Percentiles rank a stretch among this genome's conserved stretches.
Evolutionary conservation across 2,329 filamentous ascomycete genomes (phyloP).

Genomic region (Ophiostoma pallidulum): DNA sequence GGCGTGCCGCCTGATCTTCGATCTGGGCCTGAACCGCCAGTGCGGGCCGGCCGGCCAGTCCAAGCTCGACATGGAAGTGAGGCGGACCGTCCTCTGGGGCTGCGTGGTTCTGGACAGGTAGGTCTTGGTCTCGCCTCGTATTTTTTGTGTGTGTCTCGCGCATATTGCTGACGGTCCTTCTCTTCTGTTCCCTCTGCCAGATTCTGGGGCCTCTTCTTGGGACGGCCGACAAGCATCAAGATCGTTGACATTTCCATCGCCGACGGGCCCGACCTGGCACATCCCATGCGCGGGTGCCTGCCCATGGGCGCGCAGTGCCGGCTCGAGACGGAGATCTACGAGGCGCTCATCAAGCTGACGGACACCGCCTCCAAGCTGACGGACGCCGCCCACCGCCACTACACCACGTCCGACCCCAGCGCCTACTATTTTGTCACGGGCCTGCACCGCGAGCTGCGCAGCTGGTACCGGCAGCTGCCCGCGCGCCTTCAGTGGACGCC

Average conservation of each 20-base stretch:
- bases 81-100: constrained; percentile 15
- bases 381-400: constrained; percentile 8
- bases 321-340: constrained; percentile 14
- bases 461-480: constrained; percentile 11
- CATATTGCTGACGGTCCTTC: too few species aligned
- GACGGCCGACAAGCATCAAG: constrained; percentile 16
- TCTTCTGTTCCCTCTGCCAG: too few species aligned
- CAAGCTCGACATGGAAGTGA: constrained; percentile 13
- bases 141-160: too few species aligned
- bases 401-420: constrained; percentile 10
- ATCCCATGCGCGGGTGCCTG: constrained; percentile 5
- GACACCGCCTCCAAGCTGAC: constrained; percentile 11
- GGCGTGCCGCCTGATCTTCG: constrained; percentile 15
- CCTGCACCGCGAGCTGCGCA: constrained; percentile 13
- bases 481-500: constrained; percentile 22
- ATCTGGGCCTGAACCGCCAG: constrained; percentile 16
- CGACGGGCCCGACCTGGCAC: constrained; percentile 7
- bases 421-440: constrained; percentile 11
- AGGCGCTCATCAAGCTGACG: constrained; percentile 14
- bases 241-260: constrained; percentile 15
- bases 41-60: constrained; percentile 6
- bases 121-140: neutral
- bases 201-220: constrained; percentile 16
- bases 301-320: constrained; percentile 11
- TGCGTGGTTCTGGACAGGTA: constrained; percentile 13